Conservation (phyloP, 148 eudicot genomes). For the Tetragonia tetragonoides region DNA sequence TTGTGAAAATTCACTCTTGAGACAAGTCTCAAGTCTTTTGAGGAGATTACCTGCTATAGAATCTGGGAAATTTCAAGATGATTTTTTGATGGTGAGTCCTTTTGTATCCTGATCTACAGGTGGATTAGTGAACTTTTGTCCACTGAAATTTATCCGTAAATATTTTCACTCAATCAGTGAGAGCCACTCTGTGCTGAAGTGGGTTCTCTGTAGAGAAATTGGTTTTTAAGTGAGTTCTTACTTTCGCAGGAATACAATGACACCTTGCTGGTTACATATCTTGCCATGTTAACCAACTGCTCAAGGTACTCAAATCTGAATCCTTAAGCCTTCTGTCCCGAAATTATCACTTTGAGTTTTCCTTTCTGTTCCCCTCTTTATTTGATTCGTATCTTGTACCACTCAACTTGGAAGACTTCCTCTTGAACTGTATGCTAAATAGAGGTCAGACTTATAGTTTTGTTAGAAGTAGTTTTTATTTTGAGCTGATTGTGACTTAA, state of each 20-base stretch:
- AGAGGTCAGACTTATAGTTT: neutral
- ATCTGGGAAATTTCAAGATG: slow-evolving; percentile 85
- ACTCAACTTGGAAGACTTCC: neutral
- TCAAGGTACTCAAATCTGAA: slow-evolving; percentile 54
- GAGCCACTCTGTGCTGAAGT: neutral
- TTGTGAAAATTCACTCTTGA: slow-evolving; percentile 59
- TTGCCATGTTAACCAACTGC: slow-evolving; percentile 90
- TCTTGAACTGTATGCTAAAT: neutral
- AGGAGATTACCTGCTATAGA: slow-evolving; percentile 97
- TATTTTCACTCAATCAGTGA: neutral
- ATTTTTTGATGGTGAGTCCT: slow-evolving; percentile 76
- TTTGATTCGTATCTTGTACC: neutral
- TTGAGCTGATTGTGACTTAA: neutral
- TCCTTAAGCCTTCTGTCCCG: neutral
- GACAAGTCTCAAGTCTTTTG: slow-evolving; percentile 92
- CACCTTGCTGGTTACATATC: slow-evolving; percentile 72
- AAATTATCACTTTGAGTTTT: neutral
- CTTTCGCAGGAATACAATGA: slow-evolving; percentile 87
- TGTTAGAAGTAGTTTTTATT: too few species aligned
- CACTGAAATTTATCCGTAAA: neutral
- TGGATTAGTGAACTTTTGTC: neutral
- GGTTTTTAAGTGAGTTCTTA: neutral
- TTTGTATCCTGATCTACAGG: neutral
- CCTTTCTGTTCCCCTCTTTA: neutral
- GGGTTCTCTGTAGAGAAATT: neutral